phyloP scores from a whole-genome alignment of 768 basidiomycete genomes.

The Clathrus columnatus region DNA sequence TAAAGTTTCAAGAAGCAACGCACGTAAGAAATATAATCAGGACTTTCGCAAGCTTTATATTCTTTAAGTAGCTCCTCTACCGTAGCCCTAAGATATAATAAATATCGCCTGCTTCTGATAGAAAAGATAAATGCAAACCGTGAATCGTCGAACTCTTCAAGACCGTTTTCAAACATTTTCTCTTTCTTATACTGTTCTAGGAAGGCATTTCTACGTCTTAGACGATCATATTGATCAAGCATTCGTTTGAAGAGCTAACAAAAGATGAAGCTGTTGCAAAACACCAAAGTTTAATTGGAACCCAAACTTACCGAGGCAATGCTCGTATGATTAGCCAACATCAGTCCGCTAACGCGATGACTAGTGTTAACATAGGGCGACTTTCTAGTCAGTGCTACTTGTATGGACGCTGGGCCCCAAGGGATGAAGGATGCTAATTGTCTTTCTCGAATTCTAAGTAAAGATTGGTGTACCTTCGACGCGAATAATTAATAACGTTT shows the following conservation, averaged over 20 bases:
- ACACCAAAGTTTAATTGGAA: neutral
- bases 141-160: conserved; percentile 98
- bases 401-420: conserved; percentile 98
- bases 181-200: conserved; percentile 97
- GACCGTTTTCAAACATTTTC: conserved; percentile 84
- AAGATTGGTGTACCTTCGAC: conserved; percentile 86
- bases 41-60: conserved; percentile 92
- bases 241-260: conserved; percentile 87
- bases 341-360: conserved; percentile 93
- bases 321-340: conserved; percentile 99
- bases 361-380: conserved; percentile 83
- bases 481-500: neutral
- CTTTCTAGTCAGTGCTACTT: conserved; percentile 87
- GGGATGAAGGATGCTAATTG: conserved; percentile 97
- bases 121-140: conserved; percentile 39
- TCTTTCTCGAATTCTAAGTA: conserved; percentile 92
- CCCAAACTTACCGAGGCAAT: conserved; percentile 71
- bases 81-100: conserved; percentile 49
- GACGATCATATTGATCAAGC: conserved; percentile 87
- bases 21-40: conserved; percentile 88
- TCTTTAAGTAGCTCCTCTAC: conserved; percentile 86
- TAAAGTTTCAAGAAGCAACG: conserved; percentile 20
- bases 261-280: neutral
- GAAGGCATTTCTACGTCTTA: conserved; percentile 86
- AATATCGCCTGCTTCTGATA: no score